Conservation (phyloP, 352 stramenopile species). For the Phytophthora pseudosyringae region DNA sequence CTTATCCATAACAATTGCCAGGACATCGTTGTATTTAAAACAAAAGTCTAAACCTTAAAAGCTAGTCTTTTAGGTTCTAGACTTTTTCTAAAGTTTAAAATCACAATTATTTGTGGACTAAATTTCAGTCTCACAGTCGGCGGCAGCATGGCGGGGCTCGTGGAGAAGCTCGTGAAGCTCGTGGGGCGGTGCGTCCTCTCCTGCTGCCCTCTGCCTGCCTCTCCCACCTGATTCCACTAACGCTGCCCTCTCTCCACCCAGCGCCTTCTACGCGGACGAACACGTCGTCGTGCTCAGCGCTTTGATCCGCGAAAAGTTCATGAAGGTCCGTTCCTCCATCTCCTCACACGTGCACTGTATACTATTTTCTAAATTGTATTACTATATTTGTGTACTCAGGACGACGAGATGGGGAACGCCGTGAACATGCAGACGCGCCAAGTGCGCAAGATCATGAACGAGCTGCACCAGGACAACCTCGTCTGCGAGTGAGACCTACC, state of each 20-base stretch:
- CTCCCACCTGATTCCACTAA: not conserved
- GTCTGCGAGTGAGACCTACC: constrained; percentile 76
- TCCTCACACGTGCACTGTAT: not conserved
- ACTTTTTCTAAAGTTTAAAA: too few relatives aligned
- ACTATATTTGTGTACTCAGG: constrained; percentile 38
- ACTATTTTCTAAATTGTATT: not conserved
- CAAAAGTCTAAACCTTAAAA: too few relatives aligned
- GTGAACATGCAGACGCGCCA: constrained; percentile 90
- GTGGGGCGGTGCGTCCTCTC: constrained; percentile 65
- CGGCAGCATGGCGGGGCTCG: constrained; percentile 70
- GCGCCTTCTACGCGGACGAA: constrained; percentile 90
- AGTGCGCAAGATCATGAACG: constrained; percentile 91
- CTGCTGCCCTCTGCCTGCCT: not conserved
- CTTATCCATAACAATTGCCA: too few relatives aligned
- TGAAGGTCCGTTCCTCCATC: constrained; percentile 59
- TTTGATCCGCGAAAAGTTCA: constrained; percentile 87
- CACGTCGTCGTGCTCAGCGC: constrained; percentile 88
- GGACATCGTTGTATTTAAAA: too few relatives aligned
- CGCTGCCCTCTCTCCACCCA: constrained; percentile 18
- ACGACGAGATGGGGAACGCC: constrained; percentile 89
- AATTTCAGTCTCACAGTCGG: too few relatives aligned
- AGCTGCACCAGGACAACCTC: constrained; percentile 86
- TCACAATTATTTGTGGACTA: too few relatives aligned
- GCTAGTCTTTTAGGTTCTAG: too few relatives aligned
- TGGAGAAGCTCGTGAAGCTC: constrained; percentile 89